Conservation (phyloP, 768 basidiomycete species). For the Neoboletus brunneissimus region DNA sequence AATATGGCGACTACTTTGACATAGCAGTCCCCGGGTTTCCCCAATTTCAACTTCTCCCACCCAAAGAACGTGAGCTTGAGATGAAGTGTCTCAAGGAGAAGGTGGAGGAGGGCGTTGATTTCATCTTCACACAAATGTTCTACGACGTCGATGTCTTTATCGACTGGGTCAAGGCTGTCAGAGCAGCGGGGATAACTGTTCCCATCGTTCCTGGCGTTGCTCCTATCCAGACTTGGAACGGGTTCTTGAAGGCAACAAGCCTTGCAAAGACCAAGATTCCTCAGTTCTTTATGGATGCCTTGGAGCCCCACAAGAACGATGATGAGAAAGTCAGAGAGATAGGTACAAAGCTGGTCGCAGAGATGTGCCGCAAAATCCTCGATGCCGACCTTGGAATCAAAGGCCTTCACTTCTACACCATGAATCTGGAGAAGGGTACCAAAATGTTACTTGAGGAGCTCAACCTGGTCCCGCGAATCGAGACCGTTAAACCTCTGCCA, state of each 20-base stretch:
- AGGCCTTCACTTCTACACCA: constrained; percentile 94
- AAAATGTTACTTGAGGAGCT: constrained; percentile 94
- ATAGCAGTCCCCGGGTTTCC: constrained; percentile 94
- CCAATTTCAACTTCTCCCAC: constrained; percentile 69
- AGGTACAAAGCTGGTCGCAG: constrained; percentile 91
- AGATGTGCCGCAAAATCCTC: constrained; percentile 89
- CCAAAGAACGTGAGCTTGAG: constrained; percentile 73
- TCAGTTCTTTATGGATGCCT: constrained; percentile 63
- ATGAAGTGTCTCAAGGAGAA: constrained; percentile 88
- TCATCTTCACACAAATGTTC: constrained; percentile 99
- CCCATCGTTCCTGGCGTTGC: constrained; percentile 94
- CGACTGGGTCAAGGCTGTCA: constrained; percentile 80
- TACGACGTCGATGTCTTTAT: constrained; percentile 92
- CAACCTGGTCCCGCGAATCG: constrained; percentile 80
- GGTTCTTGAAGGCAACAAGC: constrained; percentile 80
- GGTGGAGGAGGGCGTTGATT: constrained; percentile 82
- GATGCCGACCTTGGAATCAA: constrained; percentile 76
- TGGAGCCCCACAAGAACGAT: constrained; percentile 87
- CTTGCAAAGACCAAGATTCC: constrained; percentile 81
- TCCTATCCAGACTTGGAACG: constrained; percentile 96
- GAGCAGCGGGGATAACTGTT: constrained; percentile 81
- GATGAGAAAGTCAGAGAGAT: constrained; percentile 91
- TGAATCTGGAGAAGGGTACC: constrained; percentile 95
- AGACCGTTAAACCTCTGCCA: constrained; percentile 91
- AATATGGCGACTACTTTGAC: constrained; percentile 92